Evolutionary conservation across 345 rosid genomes (phyloP).

Genomic region (Lepidium didymum): DNA sequence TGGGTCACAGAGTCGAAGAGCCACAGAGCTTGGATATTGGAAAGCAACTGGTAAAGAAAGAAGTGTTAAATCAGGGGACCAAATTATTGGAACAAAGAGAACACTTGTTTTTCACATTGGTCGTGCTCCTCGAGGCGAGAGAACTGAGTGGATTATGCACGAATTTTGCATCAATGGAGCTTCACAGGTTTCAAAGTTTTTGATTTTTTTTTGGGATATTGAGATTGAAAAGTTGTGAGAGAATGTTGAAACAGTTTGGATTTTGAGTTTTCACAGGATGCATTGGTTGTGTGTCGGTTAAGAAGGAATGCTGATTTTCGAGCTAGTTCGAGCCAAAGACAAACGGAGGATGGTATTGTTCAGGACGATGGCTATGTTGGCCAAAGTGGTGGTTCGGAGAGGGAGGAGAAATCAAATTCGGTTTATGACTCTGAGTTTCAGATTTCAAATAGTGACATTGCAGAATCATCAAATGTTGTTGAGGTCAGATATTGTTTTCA

Average conservation of each 20-base stretch:
- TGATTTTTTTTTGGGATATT: neutral
- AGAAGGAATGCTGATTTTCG: slow-evolving; percentile 55
- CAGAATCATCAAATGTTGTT: slow-evolving; percentile 41
- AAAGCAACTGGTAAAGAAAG: slow-evolving; percentile 93
- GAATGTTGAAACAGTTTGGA: neutral
- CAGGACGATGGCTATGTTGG: slow-evolving; percentile 26
- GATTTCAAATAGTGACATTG: slow-evolving; percentile 19
- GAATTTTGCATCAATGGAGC: slow-evolving; percentile 62
- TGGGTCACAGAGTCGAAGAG: slow-evolving; percentile 75
- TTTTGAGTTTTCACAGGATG: slow-evolving; percentile 36
- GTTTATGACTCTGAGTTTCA: slow-evolving; percentile 46
- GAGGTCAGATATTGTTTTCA: slow-evolving; percentile 32
- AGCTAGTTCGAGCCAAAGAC: slow-evolving; percentile 24
- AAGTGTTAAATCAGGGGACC: slow-evolving; percentile 49
- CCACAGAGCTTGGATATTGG: slow-evolving; percentile 83
- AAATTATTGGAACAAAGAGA: slow-evolving; percentile 73
- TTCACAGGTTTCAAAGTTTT: slow-evolving; percentile 43
- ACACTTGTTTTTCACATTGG: slow-evolving; percentile 86
- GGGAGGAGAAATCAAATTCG: slow-evolving; percentile 33
- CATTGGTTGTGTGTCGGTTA: slow-evolving; percentile 82
- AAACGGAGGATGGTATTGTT: slow-evolving; percentile 18
- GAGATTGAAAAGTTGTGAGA: neutral
- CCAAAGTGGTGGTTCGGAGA: slow-evolving; percentile 24
- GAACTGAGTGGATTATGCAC: slow-evolving; percentile 97
- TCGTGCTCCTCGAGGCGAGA: slow-evolving; percentile 84